phyloP scores from a whole-genome alignment of 768 basidiomycete species.

The Lyophyllum decastes region DNA sequence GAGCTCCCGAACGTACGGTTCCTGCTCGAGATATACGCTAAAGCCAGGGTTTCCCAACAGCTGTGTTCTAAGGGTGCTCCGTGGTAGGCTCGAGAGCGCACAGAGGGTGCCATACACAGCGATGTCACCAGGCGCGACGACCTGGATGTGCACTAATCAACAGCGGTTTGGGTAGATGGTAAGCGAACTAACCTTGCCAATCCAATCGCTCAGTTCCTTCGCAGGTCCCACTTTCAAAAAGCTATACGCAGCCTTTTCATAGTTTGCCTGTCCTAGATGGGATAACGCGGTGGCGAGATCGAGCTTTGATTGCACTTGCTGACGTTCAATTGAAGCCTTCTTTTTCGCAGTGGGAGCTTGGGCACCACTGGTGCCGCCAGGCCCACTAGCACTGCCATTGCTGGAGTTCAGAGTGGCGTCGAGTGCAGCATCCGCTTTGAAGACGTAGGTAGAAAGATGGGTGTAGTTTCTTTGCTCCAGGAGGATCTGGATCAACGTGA shows the following conservation, averaged over 20 bases:
- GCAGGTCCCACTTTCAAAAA: slow-evolving; percentile 70
- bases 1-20: slow-evolving; percentile 85
- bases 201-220: slow-evolving; percentile 76
- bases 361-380: slow-evolving; percentile 15
- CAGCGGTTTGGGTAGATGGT: neutral
- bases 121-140: slow-evolving; percentile 80
- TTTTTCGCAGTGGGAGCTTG: slow-evolving; percentile 36
- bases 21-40: slow-evolving; percentile 78
- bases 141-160: slow-evolving; percentile 34
- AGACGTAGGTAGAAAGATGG: slow-evolving; percentile 88
- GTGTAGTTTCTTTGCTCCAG: slow-evolving; percentile 86
- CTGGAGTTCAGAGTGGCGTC: slow-evolving; percentile 54
- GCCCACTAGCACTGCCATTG: slow-evolving; percentile 18
- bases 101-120: slow-evolving; percentile 86
- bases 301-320: slow-evolving; percentile 74
- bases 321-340: slow-evolving; percentile 58
- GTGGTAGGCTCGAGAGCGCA: slow-evolving; percentile 74
- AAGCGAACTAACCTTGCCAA: slow-evolving; percentile 54
- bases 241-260: slow-evolving; percentile 76
- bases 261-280: slow-evolving; percentile 68
- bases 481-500: slow-evolving; percentile 54
- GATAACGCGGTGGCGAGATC: slow-evolving; percentile 81
- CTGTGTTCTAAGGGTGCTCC: slow-evolving; percentile 67
- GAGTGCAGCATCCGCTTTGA: slow-evolving; percentile 92
- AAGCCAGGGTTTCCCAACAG: slow-evolving; percentile 73